These are phyloP conservation scores for Eutrema salsugineum DNA, from an alignment of 441 rosid genomes.

Conservation along the genomic window DNA sequence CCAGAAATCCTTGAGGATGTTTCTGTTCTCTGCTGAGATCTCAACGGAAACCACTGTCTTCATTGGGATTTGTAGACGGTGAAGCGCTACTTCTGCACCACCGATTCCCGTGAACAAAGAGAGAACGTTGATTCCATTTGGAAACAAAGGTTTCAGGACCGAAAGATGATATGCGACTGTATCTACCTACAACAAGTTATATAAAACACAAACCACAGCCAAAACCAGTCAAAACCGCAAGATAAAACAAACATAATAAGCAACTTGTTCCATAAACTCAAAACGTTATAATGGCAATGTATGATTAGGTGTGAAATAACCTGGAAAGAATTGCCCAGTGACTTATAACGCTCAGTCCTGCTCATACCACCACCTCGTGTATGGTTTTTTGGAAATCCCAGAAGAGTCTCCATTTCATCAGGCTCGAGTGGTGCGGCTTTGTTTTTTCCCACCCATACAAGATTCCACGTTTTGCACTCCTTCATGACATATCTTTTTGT, in stretches of 20 bases:
- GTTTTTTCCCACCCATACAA: conserved; percentile 91
- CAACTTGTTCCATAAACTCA: background rate
- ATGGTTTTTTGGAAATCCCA: conserved; percentile 90
- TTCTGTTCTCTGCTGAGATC: conserved; percentile 59
- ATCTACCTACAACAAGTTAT: conserved; percentile 54
- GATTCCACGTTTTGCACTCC: conserved; percentile 79
- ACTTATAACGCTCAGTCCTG: conserved; percentile 70
- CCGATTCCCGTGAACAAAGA: conserved; percentile 96
- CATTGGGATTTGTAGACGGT: conserved; percentile 62
- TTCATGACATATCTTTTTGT: conserved; percentile 53
- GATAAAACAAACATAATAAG: background rate
- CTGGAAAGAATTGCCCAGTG: conserved; percentile 95
- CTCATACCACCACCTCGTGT: conserved; percentile 89
- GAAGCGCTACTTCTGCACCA: conserved; percentile 91
- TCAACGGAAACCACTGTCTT: conserved; percentile 79
- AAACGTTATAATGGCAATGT: background rate
- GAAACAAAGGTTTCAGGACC: conserved; percentile 56
- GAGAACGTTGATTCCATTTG: conserved; percentile 67
- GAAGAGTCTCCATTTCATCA: conserved; percentile 82
- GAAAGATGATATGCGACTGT: conserved; percentile 94
- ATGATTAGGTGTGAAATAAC: conserved; percentile 25
- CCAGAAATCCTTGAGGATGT: conserved; percentile 71
- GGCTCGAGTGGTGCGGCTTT: conserved; percentile 88
- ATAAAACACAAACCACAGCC: background rate
- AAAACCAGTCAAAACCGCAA: background rate